A percentile compares a stretch with the other conserved stretches of the same genome.
These are phyloP conservation scores for Penicillium palitans DNA, from an alignment of 2,329 filamentous ascomycete species.

Conservation along the genomic window DNA sequence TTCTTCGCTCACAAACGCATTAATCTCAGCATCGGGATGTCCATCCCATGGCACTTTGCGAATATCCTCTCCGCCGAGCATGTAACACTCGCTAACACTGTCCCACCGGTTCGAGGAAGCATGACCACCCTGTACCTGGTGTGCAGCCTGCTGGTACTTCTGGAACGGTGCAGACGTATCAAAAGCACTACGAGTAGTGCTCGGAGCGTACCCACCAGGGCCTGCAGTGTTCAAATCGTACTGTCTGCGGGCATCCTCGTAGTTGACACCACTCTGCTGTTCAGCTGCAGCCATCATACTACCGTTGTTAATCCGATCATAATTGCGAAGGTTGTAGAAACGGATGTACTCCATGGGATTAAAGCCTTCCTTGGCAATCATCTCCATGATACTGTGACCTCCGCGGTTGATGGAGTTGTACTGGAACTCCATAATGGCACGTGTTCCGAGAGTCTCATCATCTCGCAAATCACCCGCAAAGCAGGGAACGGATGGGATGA, in stretches of 20 bases:
- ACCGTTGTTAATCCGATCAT: constrained; percentile 75
- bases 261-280: constrained; percentile 46
- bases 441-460: constrained; percentile 78
- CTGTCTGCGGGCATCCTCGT: constrained; percentile 47
- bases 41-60: constrained; percentile 62
- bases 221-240: constrained; percentile 49
- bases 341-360: constrained; percentile 84
- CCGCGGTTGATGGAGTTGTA: constrained; percentile 95
- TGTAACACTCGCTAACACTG: constrained; percentile 76
- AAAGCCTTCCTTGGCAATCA: constrained; percentile 71
- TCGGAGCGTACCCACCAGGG: constrained; percentile 46
- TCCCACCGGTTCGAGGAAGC: constrained; percentile 64
- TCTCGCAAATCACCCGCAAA: constrained; percentile 89
- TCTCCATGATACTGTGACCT: constrained; percentile 84
- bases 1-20: constrained; percentile 64
- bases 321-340: constrained; percentile 90
- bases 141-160: constrained; percentile 71
- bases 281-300: constrained; percentile 40
- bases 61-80: constrained; percentile 73
- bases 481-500: constrained; percentile 88
- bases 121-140: constrained; percentile 51
- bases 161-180: constrained; percentile 55
- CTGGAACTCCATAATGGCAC: constrained; percentile 98
- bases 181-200: constrained; percentile 33
- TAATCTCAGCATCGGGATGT: constrained; percentile 56